phyloP scores from a whole-genome alignment of 352 stramenopile genomes.

The Phytopythium aichiense region DNA sequence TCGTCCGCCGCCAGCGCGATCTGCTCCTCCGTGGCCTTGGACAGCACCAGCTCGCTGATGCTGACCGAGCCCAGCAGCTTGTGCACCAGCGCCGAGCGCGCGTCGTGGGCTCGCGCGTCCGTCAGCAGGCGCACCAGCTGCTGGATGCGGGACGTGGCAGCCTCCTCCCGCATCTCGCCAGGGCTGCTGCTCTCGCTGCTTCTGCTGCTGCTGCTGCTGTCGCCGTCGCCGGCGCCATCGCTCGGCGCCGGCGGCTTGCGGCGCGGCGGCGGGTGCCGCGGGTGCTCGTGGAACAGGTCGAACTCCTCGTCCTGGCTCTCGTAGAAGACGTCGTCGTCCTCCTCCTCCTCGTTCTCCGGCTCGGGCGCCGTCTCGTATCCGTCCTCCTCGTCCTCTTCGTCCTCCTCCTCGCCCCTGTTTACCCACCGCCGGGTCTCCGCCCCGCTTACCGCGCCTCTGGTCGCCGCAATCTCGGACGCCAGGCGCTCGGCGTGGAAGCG shows the following conservation, averaged over 20 bases:
- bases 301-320: conserved; percentile 26
- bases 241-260: not conserved
- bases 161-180: conserved; percentile 8
- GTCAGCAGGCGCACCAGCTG: conserved; percentile 60
- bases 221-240: conserved; percentile 2
- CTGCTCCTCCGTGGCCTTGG: conserved; percentile 59
- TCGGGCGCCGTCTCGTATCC: conserved; percentile 11
- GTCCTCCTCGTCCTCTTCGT: conserved; percentile 11
- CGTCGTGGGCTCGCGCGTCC: conserved; percentile 31
- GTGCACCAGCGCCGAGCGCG: conserved; percentile 47
- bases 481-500: conserved; percentile 19
- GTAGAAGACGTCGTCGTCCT: conserved; percentile 27
- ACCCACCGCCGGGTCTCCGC: no score
- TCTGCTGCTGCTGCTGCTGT: not conserved
- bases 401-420: not conserved
- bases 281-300: conserved; percentile 39
- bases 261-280: not conserved
- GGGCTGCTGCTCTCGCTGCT: conserved; percentile 5
- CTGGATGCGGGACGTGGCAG: conserved; percentile 29
- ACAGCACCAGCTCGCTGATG: conserved; percentile 61
- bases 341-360: conserved; percentile 6
- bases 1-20: conserved; percentile 69
- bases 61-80: conserved; percentile 49
- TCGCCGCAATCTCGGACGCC: not conserved
- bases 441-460: not conserved